phyloP scores from a whole-genome alignment of 768 basidiomycete genomes.

The Cystofilobasidium capitatum region DNA sequence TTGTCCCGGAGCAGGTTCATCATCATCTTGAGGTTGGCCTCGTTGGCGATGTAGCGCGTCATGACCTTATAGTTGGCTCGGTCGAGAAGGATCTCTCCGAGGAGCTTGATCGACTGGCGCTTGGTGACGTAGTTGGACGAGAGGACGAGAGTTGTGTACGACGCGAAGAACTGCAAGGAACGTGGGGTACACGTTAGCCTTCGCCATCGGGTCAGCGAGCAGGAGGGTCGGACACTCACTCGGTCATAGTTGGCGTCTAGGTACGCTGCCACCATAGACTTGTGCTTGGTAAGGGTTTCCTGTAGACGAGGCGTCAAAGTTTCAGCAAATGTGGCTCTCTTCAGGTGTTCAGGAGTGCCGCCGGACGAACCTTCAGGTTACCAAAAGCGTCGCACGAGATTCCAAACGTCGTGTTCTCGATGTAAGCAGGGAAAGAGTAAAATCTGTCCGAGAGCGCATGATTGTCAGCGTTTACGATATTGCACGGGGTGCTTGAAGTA shows the following conservation, averaged over 20 bases:
- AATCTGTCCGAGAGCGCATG: constrained; percentile 51
- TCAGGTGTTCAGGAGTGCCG: background rate
- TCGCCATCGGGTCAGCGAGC: background rate
- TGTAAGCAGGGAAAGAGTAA: constrained; percentile 91
- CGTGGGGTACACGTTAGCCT: background rate
- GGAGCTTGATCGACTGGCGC: constrained; percentile 91
- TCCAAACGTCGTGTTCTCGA: constrained; percentile 94
- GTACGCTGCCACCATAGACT: constrained; percentile 94
- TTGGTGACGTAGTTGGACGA: constrained; percentile 99
- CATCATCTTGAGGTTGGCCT: constrained; percentile 98
- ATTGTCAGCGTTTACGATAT: background rate
- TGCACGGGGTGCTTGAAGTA: background rate
- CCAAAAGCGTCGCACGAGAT: constrained; percentile 97
- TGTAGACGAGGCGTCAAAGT: constrained; percentile 21
- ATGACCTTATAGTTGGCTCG: constrained; percentile 97
- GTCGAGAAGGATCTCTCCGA: constrained; percentile 95
- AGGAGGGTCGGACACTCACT: constrained; percentile 44
- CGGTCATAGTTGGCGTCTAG: constrained; percentile 95
- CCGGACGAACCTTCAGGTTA: constrained; percentile 61
- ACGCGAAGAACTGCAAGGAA: constrained; percentile 72
- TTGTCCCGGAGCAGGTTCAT: constrained; percentile 97
- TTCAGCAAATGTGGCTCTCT: constrained; percentile 8
- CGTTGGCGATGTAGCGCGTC: constrained; percentile 92
- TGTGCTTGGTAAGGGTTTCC: constrained; percentile 92
- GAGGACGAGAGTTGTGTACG: constrained; percentile 83